phyloP scores from a whole-genome alignment of 306 rosid species.

The Styphnolobium japonicum region DNA sequence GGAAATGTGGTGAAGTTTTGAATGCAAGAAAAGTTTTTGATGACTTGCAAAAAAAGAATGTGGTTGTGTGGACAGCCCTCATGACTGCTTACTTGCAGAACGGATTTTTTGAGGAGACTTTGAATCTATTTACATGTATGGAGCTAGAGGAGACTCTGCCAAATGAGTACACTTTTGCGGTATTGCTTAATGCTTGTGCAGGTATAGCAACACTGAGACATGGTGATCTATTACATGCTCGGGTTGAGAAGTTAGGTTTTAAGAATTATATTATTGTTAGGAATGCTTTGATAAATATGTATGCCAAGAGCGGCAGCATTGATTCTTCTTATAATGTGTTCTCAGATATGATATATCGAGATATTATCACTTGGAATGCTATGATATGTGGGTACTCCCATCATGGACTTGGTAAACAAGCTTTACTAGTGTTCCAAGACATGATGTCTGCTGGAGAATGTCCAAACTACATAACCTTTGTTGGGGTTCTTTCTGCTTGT shows the following conservation, averaged over 20 bases:
- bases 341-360: conserved; percentile 35
- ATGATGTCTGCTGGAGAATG: conserved; percentile 45
- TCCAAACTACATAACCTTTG: conserved; percentile 54
- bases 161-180: conserved; percentile 59
- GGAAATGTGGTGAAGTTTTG: conserved; percentile 52
- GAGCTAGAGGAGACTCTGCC: conserved; percentile 38
- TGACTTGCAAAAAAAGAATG: conserved; percentile 36
- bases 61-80: conserved; percentile 66
- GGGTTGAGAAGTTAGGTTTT: conserved; percentile 54
- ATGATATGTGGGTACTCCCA: conserved; percentile 69
- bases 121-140: conserved; percentile 48
- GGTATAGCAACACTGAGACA: conserved; percentile 47
- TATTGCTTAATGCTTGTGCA: conserved; percentile 62
- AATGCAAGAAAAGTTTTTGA: conserved; percentile 46
- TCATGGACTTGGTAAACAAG: conserved; percentile 69
- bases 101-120: conserved; percentile 56
- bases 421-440: conserved; percentile 49
- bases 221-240: conserved; percentile 55
- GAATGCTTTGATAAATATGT: conserved; percentile 68
- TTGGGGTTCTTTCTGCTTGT: conserved; percentile 62
- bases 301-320: conserved; percentile 64
- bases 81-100: conserved; percentile 59
- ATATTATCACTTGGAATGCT: conserved; percentile 57
- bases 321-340: conserved; percentile 54
- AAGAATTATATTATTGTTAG: conserved; percentile 45